Evolutionary conservation across 192 early-diverging fungal species (phyloP).

Genomic region (Ambispora gerdemannii): DNA sequence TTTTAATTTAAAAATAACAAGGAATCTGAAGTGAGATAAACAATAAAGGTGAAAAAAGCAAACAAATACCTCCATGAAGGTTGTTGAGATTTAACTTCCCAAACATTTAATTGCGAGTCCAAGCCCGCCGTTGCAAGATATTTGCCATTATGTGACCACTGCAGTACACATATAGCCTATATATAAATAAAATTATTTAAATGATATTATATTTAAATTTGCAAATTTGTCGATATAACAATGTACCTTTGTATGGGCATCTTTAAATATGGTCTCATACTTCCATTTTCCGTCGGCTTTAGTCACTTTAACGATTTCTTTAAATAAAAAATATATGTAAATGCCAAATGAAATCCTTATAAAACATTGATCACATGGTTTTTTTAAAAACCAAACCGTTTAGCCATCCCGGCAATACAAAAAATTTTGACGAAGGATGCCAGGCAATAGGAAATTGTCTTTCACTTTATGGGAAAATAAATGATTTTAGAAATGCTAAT

Average conservation of each 20-base stretch:
- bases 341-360: neutral
- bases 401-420: neutral
- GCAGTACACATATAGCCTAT: neutral
- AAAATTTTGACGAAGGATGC: constrained; percentile 3
- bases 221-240: neutral
- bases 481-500: neutral
- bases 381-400: neutral
- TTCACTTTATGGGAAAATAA: neutral
- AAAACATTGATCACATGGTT: neutral
- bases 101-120: neutral
- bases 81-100: neutral
- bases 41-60: neutral
- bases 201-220: neutral
- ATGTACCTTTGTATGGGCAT: constrained; percentile 4
- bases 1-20: neutral
- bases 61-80: constrained; percentile 1
- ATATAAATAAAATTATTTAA: neutral
- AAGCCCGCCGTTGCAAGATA: constrained; percentile 4
- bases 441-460: neutral
- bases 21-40: neutral
- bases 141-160: constrained; percentile 5
- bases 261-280: neutral
- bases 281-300: neutral
- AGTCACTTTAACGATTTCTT: neutral
- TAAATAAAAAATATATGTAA: no score